phyloP scores from a whole-genome alignment of 2,329 filamentous ascomycete genomes.

The Trichoderma gracile region DNA sequence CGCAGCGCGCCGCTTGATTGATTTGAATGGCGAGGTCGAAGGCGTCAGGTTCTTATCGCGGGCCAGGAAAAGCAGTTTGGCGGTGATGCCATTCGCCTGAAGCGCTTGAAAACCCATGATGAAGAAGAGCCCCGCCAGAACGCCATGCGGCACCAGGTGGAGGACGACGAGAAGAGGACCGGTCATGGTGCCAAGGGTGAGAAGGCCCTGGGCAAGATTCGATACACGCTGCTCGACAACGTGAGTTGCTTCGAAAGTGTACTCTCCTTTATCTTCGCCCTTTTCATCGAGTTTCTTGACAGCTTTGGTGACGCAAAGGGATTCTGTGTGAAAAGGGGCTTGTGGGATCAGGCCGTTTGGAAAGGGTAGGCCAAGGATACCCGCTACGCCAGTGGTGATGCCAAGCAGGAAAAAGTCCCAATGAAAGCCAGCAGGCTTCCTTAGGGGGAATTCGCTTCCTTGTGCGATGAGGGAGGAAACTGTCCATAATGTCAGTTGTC shows the following conservation, averaged over 20 bases:
- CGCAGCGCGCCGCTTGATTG: conserved; percentile 61
- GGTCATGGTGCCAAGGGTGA: conserved; percentile 78
- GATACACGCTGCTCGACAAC: conserved; percentile 79
- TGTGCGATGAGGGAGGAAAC: conserved; percentile 75
- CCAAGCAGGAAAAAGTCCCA: conserved; percentile 84
- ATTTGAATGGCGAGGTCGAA: conserved; percentile 58
- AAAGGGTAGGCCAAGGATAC: conserved; percentile 74
- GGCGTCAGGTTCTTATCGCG: conserved; percentile 66
- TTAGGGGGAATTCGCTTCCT: conserved; percentile 77
- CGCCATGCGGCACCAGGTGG: conserved; percentile 75
- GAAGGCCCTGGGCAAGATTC: conserved; percentile 74
- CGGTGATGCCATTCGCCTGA: conserved; percentile 73
- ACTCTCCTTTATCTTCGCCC: conserved; percentile 57
- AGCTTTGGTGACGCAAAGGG: conserved; percentile 69
- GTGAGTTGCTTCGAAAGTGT: conserved; percentile 54
- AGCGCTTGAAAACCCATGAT: conserved; percentile 81
- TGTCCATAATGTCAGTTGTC: conserved; percentile 48
- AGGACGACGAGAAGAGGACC: conserved; percentile 72
- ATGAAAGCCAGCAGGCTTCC: conserved; percentile 80
- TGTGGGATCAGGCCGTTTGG: conserved; percentile 84
- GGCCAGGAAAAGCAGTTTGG: conserved; percentile 69
- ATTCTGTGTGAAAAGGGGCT: conserved; percentile 78
- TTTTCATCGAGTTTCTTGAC: conserved; percentile 55
- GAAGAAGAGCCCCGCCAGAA: conserved; percentile 80
- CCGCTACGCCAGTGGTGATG: conserved; percentile 72